phyloP scores from a whole-genome alignment of 164 flowering plant genomes.

The Piper betle region DNA sequence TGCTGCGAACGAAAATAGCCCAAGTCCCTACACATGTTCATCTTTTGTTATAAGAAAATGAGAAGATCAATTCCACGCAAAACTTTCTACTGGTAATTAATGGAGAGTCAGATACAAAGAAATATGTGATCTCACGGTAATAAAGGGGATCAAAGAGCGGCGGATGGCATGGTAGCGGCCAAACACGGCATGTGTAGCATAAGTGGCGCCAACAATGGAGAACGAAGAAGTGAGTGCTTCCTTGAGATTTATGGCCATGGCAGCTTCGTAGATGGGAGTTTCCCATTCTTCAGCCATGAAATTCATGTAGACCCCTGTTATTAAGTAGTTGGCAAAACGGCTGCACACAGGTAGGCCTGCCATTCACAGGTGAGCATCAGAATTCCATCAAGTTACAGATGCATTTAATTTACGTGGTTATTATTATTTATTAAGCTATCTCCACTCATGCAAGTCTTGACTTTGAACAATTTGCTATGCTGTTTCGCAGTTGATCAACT shows the following conservation, averaged over 20 bases:
- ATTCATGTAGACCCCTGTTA: not conserved
- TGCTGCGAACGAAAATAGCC: not conserved
- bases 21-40: constrained; percentile 3
- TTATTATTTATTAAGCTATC: too few relatives aligned
- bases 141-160: not conserved
- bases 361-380: not conserved
- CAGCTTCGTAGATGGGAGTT: not conserved
- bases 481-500: too few relatives aligned
- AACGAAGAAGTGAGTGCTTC: not conserved
- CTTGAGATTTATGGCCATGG: not conserved
- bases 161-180: not conserved
- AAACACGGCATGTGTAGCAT: not conserved
- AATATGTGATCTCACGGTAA: not conserved
- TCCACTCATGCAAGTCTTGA: too few relatives aligned
- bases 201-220: not conserved
- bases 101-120: not conserved
- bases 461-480: too few relatives aligned
- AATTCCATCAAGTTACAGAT: too few relatives aligned
- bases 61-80: too few relatives aligned
- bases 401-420: too few relatives aligned
- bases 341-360: not conserved
- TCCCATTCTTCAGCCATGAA: not conserved
- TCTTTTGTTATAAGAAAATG: not conserved
- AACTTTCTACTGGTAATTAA: not conserved
- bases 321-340: not conserved